Percentiles rank a stretch among this genome's conserved stretches.
phyloP scores from a whole-genome alignment of 2,329 filamentous ascomycete genomes.

The Boeremia lycopersici region DNA sequence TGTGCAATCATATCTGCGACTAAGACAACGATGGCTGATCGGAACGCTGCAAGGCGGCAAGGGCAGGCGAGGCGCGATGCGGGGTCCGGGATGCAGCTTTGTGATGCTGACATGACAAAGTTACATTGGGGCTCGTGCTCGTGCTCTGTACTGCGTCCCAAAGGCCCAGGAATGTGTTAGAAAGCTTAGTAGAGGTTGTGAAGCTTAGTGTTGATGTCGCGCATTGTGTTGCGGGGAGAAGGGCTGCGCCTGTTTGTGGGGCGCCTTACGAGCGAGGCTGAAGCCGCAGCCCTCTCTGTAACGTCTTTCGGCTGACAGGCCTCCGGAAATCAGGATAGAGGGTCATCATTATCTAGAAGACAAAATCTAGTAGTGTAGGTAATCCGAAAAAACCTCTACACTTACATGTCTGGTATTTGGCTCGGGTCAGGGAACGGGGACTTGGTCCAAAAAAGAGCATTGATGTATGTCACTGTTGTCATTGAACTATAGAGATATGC shows the following conservation, averaged over 20 bases:
- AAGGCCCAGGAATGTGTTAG: background rate
- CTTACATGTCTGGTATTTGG: background rate
- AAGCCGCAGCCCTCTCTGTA: slow-evolving; percentile 5
- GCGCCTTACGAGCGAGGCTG: background rate
- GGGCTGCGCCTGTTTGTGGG: background rate
- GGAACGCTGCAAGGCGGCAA: slow-evolving; percentile 8
- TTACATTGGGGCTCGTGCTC: background rate
- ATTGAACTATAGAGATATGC: background rate
- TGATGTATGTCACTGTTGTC: background rate
- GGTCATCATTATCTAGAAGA: background rate
- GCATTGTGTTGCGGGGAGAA: background rate
- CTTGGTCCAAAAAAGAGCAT: background rate
- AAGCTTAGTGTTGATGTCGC: slow-evolving; percentile 8
- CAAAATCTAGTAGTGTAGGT: background rate
- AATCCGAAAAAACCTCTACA: background rate
- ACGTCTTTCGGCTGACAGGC: slow-evolving; percentile 1
- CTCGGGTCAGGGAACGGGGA: too few species aligned
- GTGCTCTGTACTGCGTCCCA: background rate
- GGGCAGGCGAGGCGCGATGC: slow-evolving; percentile 11
- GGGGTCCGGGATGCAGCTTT: slow-evolving; percentile 13
- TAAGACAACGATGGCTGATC: slow-evolving; percentile 19
- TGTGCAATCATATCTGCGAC: slow-evolving; percentile 17
- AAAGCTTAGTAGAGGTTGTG: slow-evolving; percentile 7
- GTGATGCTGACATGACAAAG: background rate
- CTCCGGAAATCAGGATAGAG: background rate